These are phyloP conservation scores for Corynascus novoguineensis DNA, from an alignment of 495 filamentous ascomycete genomes.

Conservation along the genomic window DNA sequence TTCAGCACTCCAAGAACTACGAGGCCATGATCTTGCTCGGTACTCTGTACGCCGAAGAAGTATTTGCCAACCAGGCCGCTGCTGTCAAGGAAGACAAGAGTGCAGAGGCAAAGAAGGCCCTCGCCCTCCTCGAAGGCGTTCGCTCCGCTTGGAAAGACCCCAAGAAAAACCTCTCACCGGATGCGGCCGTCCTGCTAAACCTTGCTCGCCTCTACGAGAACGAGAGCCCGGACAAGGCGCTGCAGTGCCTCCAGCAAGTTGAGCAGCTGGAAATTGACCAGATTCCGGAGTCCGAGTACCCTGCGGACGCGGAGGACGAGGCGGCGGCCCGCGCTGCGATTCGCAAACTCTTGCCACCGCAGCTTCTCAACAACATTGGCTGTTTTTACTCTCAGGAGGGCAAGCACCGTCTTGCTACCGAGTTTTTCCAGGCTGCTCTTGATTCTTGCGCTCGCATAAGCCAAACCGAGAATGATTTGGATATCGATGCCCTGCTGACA, in stretches of 20 bases:
- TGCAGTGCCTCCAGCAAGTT: conserved; percentile 83
- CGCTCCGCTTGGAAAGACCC: conserved; percentile 84
- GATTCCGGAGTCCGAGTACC: conserved; percentile 60
- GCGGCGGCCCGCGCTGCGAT: conserved; percentile 54
- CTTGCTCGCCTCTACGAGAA: conserved; percentile 84
- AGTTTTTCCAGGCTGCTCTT: conserved; percentile 81
- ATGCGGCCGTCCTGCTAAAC: conserved; percentile 86
- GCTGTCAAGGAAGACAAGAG: conserved; percentile 82
- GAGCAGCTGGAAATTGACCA: conserved; percentile 79
- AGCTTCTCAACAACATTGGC: conserved; percentile 94
- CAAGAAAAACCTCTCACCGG: conserved; percentile 70
- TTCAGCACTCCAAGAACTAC: conserved; percentile 75
- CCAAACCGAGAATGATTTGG: conserved; percentile 60
- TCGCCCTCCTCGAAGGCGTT: conserved; percentile 72
- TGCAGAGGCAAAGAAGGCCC: conserved; percentile 73
- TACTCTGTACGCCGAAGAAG: conserved; percentile 86
- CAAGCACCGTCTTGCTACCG: conserved; percentile 71
- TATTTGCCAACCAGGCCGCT: conserved; percentile 68
- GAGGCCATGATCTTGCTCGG: conserved; percentile 89
- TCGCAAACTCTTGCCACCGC: conserved; percentile 73
- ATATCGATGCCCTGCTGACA: conserved; percentile 83
- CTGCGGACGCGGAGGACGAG: conserved; percentile 56
- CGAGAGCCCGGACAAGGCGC: conserved; percentile 78
- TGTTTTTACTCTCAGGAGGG: conserved; percentile 88
- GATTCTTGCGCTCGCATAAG: conserved; percentile 74